Percentiles rank a stretch among this genome's conserved stretches.
These are phyloP conservation scores for Aureobasidium sp. DNA, from an alignment of 2,329 filamentous ascomycete species.

Conservation along the genomic window DNA sequence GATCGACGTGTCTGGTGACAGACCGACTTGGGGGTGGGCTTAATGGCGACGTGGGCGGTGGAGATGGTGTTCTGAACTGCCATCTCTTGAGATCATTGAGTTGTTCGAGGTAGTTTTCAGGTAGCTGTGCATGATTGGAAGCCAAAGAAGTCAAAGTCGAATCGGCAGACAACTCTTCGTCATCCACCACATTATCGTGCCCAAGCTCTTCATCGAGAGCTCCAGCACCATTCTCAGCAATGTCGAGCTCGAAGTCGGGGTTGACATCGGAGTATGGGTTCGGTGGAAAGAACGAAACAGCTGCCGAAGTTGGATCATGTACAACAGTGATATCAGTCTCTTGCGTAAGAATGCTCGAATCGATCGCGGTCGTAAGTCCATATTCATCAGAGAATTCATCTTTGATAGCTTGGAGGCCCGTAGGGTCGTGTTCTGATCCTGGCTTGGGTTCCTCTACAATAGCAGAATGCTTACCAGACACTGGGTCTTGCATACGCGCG, in stretches of 20 bases:
- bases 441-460: background rate
- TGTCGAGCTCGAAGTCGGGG: background rate
- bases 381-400: background rate
- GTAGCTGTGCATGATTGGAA: background rate
- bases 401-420: background rate
- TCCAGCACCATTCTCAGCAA: too few relatives aligned
- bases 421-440: background rate
- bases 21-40: background rate
- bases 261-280: background rate
- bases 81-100: background rate
- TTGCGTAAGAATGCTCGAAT: background rate
- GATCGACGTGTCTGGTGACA: background rate
- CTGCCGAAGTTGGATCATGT: background rate
- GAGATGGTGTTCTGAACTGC: background rate
- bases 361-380: background rate
- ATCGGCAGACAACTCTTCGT: background rate
- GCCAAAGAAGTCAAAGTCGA: background rate
- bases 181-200: too few relatives aligned
- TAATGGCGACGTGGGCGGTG: background rate
- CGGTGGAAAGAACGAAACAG: background rate
- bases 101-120: background rate
- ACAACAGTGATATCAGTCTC: background rate
- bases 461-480: background rate
- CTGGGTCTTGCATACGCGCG: background rate
- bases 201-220: background rate